phyloP scores from a whole-genome alignment of 805 yeast species.

The Candida cerambycidarum region DNA sequence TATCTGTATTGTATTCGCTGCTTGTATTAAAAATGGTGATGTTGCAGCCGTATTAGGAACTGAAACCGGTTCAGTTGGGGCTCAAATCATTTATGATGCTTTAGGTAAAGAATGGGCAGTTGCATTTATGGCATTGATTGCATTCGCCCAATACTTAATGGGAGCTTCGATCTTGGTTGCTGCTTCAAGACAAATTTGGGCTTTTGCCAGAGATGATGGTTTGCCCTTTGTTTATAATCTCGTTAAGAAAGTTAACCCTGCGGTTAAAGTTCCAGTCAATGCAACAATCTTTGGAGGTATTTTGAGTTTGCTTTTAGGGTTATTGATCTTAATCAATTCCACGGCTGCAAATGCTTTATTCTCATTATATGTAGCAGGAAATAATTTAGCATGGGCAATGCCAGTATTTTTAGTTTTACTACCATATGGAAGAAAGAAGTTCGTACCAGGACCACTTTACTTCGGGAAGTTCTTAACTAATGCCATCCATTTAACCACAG shows the following conservation, averaged over 20 bases:
- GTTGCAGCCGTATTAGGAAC: constrained; percentile 41
- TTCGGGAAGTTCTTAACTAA: constrained; percentile 52
- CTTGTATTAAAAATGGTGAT: constrained; percentile 52
- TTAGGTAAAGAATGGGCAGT: constrained; percentile 66
- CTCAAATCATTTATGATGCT: constrained; percentile 61
- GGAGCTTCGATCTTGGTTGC: constrained; percentile 65
- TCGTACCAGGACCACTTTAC: constrained; percentile 67
- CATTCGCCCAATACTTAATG: constrained; percentile 64
- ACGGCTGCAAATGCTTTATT: constrained; percentile 70
- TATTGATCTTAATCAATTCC: constrained; percentile 55
- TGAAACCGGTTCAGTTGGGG: constrained; percentile 59
- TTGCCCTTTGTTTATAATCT: constrained; percentile 55
- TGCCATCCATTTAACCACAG: constrained; percentile 45
- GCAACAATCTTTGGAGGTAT: constrained; percentile 58
- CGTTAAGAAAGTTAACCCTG: constrained; percentile 57
- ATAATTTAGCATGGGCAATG: constrained; percentile 58
- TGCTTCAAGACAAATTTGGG: constrained; percentile 69
- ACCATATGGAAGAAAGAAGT: constrained; percentile 48
- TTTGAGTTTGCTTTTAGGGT: constrained; percentile 51
- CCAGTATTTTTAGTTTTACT: constrained; percentile 58
- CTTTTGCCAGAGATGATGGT: constrained; percentile 76
- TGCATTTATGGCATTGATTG: constrained; percentile 58
- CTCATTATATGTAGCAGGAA: constrained; percentile 61
- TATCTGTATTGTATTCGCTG: constrained; percentile 52
- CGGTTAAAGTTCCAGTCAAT: constrained; percentile 58